phyloP scores from a whole-genome alignment of 108 stramenopile genomes.

The Cyclotella kingstonii region DNA sequence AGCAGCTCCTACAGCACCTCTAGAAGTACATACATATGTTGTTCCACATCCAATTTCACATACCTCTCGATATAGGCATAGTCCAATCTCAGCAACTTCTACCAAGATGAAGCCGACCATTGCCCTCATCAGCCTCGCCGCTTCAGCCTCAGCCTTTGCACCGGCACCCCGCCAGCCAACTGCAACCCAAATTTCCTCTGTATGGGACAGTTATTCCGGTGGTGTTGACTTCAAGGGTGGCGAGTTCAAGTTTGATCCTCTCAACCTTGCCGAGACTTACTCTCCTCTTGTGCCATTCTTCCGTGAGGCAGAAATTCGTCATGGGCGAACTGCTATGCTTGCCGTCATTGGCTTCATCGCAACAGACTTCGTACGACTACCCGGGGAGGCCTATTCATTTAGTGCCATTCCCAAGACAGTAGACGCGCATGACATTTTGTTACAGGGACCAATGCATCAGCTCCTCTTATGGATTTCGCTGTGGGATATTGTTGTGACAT shows the following conservation, averaged over 20 bases:
- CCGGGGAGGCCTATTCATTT: constrained; percentile 81
- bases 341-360: constrained; percentile 81
- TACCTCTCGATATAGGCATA: no score
- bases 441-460: constrained; percentile 74
- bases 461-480: constrained; percentile 70
- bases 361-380: constrained; percentile 84
- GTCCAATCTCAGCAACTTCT: not conserved
- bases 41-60: no score
- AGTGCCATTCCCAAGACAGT: constrained; percentile 72
- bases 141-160: constrained; percentile 46
- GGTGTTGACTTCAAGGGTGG: constrained; percentile 30
- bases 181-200: constrained; percentile 44
- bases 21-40: no score
- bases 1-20: no score
- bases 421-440: constrained; percentile 77
- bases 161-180: constrained; percentile 23
- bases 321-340: constrained; percentile 90
- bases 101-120: constrained; percentile 62
- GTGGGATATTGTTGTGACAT: constrained; percentile 58
- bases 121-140: constrained; percentile 44
- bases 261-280: constrained; percentile 65
- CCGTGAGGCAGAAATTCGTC: constrained; percentile 87
- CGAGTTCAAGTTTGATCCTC: constrained; percentile 68
- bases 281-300: constrained; percentile 61
- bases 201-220: constrained; percentile 40